Evolutionary conservation across 768 basidiomycete species (phyloP).

Genomic region (Calvatia gigantea): DNA sequence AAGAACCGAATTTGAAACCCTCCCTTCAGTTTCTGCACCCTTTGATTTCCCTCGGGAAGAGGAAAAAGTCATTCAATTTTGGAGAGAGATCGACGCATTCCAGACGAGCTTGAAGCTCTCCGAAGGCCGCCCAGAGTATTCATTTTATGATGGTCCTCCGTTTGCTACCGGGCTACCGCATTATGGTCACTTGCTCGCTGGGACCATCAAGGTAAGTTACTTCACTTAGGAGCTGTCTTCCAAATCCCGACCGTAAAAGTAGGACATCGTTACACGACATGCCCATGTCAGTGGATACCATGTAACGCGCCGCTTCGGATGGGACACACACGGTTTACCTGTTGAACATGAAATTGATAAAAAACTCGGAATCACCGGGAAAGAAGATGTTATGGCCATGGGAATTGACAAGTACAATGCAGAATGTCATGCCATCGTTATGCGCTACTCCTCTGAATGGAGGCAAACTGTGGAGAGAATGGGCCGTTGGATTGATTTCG

Average conservation of each 20-base stretch:
- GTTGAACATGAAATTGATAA: constrained; percentile 99
- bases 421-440: constrained; percentile 94
- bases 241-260: constrained; percentile 9
- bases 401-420: constrained; percentile 98
- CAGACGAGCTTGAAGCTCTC: constrained; percentile 90
- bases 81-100: constrained; percentile 98
- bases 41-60: constrained; percentile 90
- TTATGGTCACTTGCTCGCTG: constrained; percentile 91
- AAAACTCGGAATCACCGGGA: constrained; percentile 85
- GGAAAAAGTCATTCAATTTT: constrained; percentile 85
- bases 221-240: neutral
- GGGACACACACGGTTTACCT: constrained; percentile 98
- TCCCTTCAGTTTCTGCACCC: constrained; percentile 55
- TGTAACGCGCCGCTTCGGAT: constrained; percentile 92
- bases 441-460: constrained; percentile 96
- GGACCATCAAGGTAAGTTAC: constrained; percentile 80
- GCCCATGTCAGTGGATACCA: constrained; percentile 91
- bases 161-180: constrained; percentile 97
- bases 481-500: constrained; percentile 99
- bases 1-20: constrained; percentile 8
- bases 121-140: constrained; percentile 84
- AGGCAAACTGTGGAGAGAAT: constrained; percentile 92
- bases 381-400: constrained; percentile 91
- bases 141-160: constrained; percentile 97
- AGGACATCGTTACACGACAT: constrained; percentile 98